Evolutionary conservation across 2,329 filamentous ascomycete species (phyloP).

Genomic region (Cercospora beticola): DNA sequence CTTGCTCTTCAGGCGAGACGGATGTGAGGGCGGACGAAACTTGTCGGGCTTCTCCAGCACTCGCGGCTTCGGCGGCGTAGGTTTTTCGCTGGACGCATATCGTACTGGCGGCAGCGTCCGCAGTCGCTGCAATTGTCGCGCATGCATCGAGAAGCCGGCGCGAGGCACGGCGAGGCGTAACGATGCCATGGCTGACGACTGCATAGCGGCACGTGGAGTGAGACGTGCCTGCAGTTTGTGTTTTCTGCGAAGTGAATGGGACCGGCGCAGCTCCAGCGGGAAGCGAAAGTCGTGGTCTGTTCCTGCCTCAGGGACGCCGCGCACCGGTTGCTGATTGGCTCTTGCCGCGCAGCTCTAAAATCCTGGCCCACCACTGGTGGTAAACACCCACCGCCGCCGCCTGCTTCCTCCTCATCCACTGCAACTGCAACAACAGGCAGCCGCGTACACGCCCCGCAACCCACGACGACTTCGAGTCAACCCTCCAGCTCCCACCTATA

Average conservation of each 20-base stretch:
- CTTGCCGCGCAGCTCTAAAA: constrained; percentile 5
- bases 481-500: not conserved
- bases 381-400: constrained; percentile 15
- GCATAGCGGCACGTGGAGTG: not conserved
- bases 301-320: constrained; percentile 9
- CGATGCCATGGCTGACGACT: constrained; percentile 8
- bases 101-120: constrained; percentile 21
- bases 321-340: not conserved
- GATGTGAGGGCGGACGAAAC: constrained; percentile 91
- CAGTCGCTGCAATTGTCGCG: constrained; percentile 29
- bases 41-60: constrained; percentile 82
- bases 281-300: constrained; percentile 1
- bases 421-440: constrained; percentile 14
- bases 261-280: not conserved
- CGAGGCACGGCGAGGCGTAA: constrained; percentile 18
- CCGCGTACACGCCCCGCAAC: constrained; percentile 1
- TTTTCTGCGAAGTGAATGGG: not conserved
- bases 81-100: constrained; percentile 36
- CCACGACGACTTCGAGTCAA: constrained; percentile 18
- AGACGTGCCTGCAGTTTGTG: not conserved
- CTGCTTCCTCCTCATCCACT: constrained; percentile 8
- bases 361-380: constrained; percentile 2
- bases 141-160: constrained; percentile 30
- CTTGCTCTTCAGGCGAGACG: constrained; percentile 62
- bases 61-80: constrained; percentile 56